A percentile compares a stretch with the other conserved stretches of the same genome.
Evolutionary conservation across 2,329 filamentous ascomycete genomes (phyloP).

Genomic region (Rutstroemia sp.): DNA sequence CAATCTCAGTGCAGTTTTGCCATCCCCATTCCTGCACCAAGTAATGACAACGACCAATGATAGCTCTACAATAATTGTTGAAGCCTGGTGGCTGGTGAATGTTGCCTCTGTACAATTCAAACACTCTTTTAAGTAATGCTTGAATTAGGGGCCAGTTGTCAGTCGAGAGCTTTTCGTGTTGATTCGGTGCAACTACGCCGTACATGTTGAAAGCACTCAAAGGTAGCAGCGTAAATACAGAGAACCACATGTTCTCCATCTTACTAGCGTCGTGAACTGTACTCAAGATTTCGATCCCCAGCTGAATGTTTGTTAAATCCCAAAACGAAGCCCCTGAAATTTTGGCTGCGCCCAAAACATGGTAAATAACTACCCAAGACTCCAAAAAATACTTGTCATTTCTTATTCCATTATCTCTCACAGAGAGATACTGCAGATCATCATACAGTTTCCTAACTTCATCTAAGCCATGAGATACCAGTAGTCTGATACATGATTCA

Average conservation of each 20-base stretch:
- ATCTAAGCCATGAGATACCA: conserved; percentile 38
- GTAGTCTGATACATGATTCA: conserved; percentile 31
- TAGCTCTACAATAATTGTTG: conserved; percentile 55
- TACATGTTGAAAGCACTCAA: conserved; percentile 50
- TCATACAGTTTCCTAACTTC: conserved; percentile 40
- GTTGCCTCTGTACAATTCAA: conserved; percentile 50
- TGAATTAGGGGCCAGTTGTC: conserved; percentile 58
- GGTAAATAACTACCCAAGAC: conserved; percentile 53
- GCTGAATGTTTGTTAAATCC: conserved; percentile 44
- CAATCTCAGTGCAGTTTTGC: conserved; percentile 45
- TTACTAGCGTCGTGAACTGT: conserved; percentile 35
- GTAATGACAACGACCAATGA: conserved; percentile 54
- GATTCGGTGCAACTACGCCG: conserved; percentile 40
- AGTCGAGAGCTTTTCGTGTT: conserved; percentile 32
- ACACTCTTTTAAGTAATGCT: conserved; percentile 47
- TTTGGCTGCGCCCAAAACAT: conserved; percentile 41
- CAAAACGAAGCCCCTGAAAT: conserved; percentile 52
- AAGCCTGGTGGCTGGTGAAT: conserved; percentile 50
- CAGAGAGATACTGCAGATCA: conserved; percentile 37
- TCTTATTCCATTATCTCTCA: conserved; percentile 45
- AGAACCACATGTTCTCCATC: conserved; percentile 51
- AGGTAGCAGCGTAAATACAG: conserved; percentile 53
- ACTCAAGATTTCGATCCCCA: conserved; percentile 33
- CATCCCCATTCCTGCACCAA: conserved; percentile 60
- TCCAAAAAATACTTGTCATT: conserved; percentile 38